These are phyloP conservation scores for Arthroderma sp. DNA, from an alignment of 2,329 filamentous ascomycete species.

Conservation along the genomic window DNA sequence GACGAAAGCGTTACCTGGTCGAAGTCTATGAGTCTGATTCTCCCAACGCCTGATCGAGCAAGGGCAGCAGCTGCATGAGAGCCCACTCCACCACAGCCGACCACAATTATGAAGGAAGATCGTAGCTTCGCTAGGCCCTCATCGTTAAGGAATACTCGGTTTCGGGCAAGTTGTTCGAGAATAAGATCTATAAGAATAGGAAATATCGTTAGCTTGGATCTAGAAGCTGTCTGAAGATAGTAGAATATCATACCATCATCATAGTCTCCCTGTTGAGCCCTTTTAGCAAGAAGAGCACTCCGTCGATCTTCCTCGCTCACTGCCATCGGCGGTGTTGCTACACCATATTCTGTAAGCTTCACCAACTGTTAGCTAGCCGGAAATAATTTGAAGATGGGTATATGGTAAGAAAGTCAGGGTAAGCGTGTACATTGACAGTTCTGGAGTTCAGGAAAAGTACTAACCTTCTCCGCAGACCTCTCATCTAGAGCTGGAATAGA, in stretches of 20 bases:
- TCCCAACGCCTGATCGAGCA: constrained; percentile 77
- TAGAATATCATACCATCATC: constrained; percentile 41
- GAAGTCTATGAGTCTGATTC: constrained; percentile 83
- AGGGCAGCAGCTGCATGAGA: constrained; percentile 82
- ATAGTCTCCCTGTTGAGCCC: constrained; percentile 52
- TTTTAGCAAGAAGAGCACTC: constrained; percentile 45
- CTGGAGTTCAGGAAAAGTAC: background rate
- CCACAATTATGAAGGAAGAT: constrained; percentile 70
- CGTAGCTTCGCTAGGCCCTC: constrained; percentile 70
- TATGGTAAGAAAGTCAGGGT: background rate
- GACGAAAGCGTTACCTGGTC: constrained; percentile 94
- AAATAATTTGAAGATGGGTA: background rate
- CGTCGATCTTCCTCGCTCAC: constrained; percentile 44
- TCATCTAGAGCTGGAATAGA: constrained; percentile 46
- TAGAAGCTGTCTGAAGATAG: background rate
- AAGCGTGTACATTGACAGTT: background rate
- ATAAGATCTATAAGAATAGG: constrained; percentile 55
- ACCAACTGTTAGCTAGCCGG: constrained; percentile 27
- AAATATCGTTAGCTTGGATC: constrained; percentile 4
- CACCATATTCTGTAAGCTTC: constrained; percentile 42
- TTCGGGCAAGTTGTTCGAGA: constrained; percentile 84
- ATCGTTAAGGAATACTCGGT: constrained; percentile 77
- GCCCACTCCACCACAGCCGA: constrained; percentile 88
- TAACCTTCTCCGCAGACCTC: constrained; percentile 41
- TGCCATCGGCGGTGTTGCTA: constrained; percentile 21